Evolutionary conservation across 1,139 yeast genomes (phyloP), one percentile per base, ranked within the genome.

Genomic region (Protomyces lactucae-debilis): DNA sequence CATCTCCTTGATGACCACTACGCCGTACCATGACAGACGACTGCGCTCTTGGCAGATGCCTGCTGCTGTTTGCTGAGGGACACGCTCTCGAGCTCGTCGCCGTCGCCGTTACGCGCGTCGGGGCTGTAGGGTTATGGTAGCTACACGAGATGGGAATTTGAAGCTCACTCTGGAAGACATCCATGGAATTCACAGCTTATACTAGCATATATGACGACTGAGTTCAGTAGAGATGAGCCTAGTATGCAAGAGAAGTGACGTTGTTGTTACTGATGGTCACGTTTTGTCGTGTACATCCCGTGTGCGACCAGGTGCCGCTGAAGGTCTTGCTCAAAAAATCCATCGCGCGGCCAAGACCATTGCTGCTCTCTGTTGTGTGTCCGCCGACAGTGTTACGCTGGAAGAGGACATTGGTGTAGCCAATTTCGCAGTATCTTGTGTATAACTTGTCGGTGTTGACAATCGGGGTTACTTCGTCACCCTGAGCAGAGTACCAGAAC

Each of bases 401-500:
- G 67, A 71, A 73, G 40, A 67, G 64, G 18, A 74, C 69, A 21
- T 69, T 57, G 16, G 70, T 65, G 48, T 43, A 43, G 28, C 75
- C 74, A 3, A 64, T 65, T 35, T 65, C 25, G 67, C 76, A 74
- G 69, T 73, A 74, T 43, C 46, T 36, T 57, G 67, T 59, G 43
- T 70, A 66, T 3, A 69, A 52, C 8, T 55, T 52, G 32, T 69
- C 72, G 37, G 73, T 73, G 18, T 65, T 67, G 3, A 55, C 67
- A 21, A 68, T 64, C 25, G 70, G 69, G 16, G 70, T 72, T 12
- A 72, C 67, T 45, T 69, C 70, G 65, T 74, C 77, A 16, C 60
- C 54, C 37, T 68, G 57, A 18, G 75, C 76, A 52, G 73, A 73
- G 67, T 73, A 73, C n/a, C 72, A 66, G 57, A 65, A 68, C 63